Conservation (phyloP, 2,329 filamentous ascomycete genomes). For the Cercospora citrullina region DNA sequence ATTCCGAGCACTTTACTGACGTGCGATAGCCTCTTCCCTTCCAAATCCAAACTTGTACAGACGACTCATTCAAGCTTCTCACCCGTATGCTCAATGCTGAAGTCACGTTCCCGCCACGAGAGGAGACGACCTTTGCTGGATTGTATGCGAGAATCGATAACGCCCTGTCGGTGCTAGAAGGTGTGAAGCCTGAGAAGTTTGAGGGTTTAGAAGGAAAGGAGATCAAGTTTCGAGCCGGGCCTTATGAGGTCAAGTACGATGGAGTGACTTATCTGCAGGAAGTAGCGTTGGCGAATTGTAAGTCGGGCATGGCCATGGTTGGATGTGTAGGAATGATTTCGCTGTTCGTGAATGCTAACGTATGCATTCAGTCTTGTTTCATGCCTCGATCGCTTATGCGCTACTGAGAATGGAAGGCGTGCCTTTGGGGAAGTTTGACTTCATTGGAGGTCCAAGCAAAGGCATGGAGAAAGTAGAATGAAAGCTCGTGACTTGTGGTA, state of each 20-base stretch:
- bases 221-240: slow-evolving; percentile 37
- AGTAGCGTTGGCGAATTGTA: slow-evolving; percentile 57
- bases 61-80: slow-evolving; percentile 38
- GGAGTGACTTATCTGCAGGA: slow-evolving; percentile 50
- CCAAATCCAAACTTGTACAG: slow-evolving; percentile 50
- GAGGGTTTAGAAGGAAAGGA: slow-evolving; percentile 37
- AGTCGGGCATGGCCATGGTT: background rate
- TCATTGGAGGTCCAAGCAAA: slow-evolving; percentile 41
- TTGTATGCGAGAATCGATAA: slow-evolving; percentile 52
- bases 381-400: slow-evolving; percentile 59
- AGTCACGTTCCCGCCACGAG: slow-evolving; percentile 36
- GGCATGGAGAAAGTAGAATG: slow-evolving; percentile 51
- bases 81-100: slow-evolving; percentile 43
- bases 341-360: background rate
- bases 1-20: background rate
- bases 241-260: slow-evolving; percentile 43
- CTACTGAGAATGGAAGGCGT: slow-evolving; percentile 64
- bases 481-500: slow-evolving; percentile 37
- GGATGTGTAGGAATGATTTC: background rate
- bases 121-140: slow-evolving; percentile 52
- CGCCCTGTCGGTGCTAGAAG: slow-evolving; percentile 51
- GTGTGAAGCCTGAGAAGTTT: slow-evolving; percentile 45
- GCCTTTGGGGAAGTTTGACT: slow-evolving; percentile 61
- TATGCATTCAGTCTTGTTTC: slow-evolving; percentile 55
- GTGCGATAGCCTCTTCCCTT: slow-evolving; percentile 41